Evolutionary conservation across 331 rosid genomes (phyloP).

Genomic region (Dryas integrifolia): DNA sequence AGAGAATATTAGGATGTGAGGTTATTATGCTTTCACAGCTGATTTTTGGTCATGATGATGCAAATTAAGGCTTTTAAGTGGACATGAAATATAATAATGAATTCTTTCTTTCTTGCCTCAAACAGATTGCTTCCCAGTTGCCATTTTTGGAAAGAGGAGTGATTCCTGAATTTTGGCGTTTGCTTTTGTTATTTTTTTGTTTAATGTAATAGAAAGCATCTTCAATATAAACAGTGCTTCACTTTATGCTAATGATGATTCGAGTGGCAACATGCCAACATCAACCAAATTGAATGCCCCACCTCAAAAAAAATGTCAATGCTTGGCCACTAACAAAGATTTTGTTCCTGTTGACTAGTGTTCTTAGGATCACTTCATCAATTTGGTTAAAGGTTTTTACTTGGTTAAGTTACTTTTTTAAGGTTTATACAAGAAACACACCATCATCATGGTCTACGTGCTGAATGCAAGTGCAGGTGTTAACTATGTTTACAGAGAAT

Average conservation of each 20-base stretch:
- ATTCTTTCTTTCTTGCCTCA: conserved; percentile 13
- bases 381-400: neutral
- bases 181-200: neutral
- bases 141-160: neutral
- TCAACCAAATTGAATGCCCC: conserved; percentile 5
- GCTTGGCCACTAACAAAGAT: conserved; percentile 3
- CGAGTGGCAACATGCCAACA: neutral
- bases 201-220: neutral
- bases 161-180: neutral
- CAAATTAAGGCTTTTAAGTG: neutral
- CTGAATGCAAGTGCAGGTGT: no score
- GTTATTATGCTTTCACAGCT: neutral
- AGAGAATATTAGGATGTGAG: no score
- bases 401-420: neutral
- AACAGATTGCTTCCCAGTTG: neutral
- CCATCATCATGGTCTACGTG: no score
- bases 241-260: neutral
- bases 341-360: conserved; percentile 17
- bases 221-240: neutral
- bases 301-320: neutral
- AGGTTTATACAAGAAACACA: neutral
- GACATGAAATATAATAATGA: neutral
- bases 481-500: no score
- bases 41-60: neutral
- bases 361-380: neutral